These are phyloP conservation scores for Trichoderma breve DNA, from an alignment of 2,329 filamentous ascomycete genomes.

Conservation along the genomic window DNA sequence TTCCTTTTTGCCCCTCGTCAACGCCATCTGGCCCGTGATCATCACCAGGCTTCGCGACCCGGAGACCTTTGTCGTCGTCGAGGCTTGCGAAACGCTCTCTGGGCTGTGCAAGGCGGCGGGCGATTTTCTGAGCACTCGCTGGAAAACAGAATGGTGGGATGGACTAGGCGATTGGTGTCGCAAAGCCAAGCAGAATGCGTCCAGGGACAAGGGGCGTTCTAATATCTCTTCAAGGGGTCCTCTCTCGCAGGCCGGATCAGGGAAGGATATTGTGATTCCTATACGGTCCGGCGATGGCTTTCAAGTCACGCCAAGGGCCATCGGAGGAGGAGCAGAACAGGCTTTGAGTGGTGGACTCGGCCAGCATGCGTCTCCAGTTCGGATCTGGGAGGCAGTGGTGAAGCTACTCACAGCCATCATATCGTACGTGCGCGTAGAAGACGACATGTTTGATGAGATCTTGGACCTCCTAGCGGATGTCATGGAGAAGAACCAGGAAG, in stretches of 20 bases:
- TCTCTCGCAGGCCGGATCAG: not conserved
- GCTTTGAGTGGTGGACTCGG: conserved; percentile 45
- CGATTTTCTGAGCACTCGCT: conserved; percentile 74
- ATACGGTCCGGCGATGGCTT: conserved; percentile 28
- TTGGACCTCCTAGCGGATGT: conserved; percentile 58
- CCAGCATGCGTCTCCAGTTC: conserved; percentile 58
- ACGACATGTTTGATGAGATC: conserved; percentile 69
- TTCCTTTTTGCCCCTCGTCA: conserved; percentile 82
- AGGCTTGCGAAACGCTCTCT: conserved; percentile 66
- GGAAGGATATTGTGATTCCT: conserved; percentile 34
- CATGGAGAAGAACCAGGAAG: conserved; percentile 45
- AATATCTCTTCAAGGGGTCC: not conserved
- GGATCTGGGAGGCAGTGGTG: conserved; percentile 64
- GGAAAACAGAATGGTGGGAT: conserved; percentile 69
- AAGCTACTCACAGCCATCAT: conserved; percentile 60
- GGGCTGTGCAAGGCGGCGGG: conserved; percentile 70
- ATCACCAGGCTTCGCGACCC: conserved; percentile 63
- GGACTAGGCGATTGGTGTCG: conserved; percentile 51
- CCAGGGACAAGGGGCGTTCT: conserved; percentile 22
- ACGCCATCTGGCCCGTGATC: conserved; percentile 86
- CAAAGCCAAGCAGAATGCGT: conserved; percentile 42
- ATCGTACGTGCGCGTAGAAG: conserved; percentile 61
- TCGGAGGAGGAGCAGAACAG: conserved; percentile 15
- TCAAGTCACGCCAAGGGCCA: conserved; percentile 21
- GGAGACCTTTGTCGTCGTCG: conserved; percentile 66